Evolutionary conservation across 805 yeast species (phyloP).

Genomic region (Myxozyma neglecta): DNA sequence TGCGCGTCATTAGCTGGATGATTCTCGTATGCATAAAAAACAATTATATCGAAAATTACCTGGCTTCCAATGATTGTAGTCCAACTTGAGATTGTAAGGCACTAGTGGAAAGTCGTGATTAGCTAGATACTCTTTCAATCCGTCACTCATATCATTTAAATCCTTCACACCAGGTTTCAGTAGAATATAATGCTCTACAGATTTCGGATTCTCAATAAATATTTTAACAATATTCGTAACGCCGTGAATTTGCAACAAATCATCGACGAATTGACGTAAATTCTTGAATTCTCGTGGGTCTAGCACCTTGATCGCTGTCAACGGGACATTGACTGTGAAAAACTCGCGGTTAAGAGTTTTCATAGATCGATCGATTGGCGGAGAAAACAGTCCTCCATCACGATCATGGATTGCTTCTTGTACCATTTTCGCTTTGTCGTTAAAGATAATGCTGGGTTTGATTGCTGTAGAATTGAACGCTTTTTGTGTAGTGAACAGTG

Average conservation of each 20-base stretch:
- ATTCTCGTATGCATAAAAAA: background rate
- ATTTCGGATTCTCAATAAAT: slow-evolving; percentile 41
- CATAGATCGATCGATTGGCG: slow-evolving; percentile 10
- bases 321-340: slow-evolving; percentile 57
- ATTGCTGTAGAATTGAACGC: background rate
- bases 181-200: slow-evolving; percentile 19
- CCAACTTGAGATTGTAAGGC: slow-evolving; percentile 58
- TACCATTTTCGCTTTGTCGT: background rate
- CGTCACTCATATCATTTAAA: slow-evolving; percentile 42
- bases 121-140: slow-evolving; percentile 49
- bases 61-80: slow-evolving; percentile 80
- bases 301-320: slow-evolving; percentile 68
- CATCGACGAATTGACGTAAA: slow-evolving; percentile 63
- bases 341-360: slow-evolving; percentile 61
- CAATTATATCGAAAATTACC: slow-evolving; percentile 11
- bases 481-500: background rate
- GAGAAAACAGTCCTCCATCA: slow-evolving; percentile 3
- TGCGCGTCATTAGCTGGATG: background rate
- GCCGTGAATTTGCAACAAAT: slow-evolving; percentile 68
- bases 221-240: slow-evolving; percentile 65
- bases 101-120: slow-evolving; percentile 43
- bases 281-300: slow-evolving; percentile 61
- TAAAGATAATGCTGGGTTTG: background rate
- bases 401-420: background rate
- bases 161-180: slow-evolving; percentile 18